These are phyloP conservation scores for Pichiaceae sp. DNA, from an alignment of 1,139 yeast species.

Conservation along the genomic window DNA sequence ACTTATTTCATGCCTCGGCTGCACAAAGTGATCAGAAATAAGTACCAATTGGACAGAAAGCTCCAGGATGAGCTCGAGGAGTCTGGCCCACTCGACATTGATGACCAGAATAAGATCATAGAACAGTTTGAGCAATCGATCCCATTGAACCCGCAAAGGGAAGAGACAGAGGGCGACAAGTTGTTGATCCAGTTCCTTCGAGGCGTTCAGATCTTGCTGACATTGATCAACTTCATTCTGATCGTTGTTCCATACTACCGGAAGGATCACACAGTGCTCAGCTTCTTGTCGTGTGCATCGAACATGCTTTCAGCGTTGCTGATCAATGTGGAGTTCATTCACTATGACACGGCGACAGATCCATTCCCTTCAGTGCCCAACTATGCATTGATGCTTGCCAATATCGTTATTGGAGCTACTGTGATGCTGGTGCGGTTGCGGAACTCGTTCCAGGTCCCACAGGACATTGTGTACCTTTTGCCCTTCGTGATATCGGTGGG, in stretches of 20 bases:
- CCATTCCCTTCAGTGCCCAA: not conserved
- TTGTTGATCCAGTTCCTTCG: slow-evolving; percentile 6
- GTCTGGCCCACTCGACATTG: slow-evolving; percentile 13
- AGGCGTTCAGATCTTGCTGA: slow-evolving; percentile 9
- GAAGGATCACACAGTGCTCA: slow-evolving; percentile 14
- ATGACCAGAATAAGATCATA: slow-evolving; percentile 17
- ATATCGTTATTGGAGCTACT: not conserved
- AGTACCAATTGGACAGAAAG: slow-evolving; percentile 10
- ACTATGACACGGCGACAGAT: not conserved
- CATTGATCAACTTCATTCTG: slow-evolving; percentile 15
- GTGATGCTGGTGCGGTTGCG: not conserved
- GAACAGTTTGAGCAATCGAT: slow-evolving; percentile 9
- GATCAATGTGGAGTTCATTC: slow-evolving; percentile 2
- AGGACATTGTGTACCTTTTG: slow-evolving; percentile 15
- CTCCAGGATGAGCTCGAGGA: not conserved
- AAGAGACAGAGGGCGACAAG: slow-evolving; percentile 7
- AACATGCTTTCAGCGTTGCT: slow-evolving; percentile 2
- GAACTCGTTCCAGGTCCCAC: not conserved
- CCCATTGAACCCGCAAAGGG: slow-evolving; percentile 9
- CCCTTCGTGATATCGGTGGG: slow-evolving; percentile 17
- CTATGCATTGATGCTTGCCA: not conserved
- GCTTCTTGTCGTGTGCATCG: slow-evolving; percentile 15
- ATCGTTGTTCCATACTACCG: slow-evolving; percentile 19
- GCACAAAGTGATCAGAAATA: slow-evolving; percentile 15
- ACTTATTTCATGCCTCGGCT: slow-evolving; percentile 18